A percentile compares a stretch with the other conserved stretches of the same genome.
Evolutionary conservation across 495 filamentous ascomycete genomes (phyloP).

Genomic region (Podospora didyma): DNA sequence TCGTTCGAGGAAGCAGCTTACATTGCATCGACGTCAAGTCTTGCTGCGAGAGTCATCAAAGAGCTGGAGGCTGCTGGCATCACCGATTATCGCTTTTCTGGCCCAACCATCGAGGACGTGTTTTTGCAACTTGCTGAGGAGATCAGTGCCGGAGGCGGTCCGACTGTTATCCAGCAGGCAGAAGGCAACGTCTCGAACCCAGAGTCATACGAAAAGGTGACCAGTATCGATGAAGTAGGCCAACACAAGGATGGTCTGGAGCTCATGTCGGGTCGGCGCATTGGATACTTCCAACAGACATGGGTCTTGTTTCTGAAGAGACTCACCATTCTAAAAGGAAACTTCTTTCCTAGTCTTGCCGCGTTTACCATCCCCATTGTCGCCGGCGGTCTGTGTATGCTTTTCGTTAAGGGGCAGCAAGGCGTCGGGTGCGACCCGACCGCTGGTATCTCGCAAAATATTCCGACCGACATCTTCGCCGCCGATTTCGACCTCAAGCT

Average conservation of each 20-base stretch:
- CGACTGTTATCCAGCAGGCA: neutral
- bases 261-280: slow-evolving; percentile 62
- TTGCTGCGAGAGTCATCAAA: slow-evolving; percentile 63
- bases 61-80: slow-evolving; percentile 58
- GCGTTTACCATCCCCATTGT: slow-evolving; percentile 71
- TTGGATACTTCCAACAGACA: slow-evolving; percentile 61
- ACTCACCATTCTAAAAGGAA: slow-evolving; percentile 68
- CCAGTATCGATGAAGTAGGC: slow-evolving; percentile 15
- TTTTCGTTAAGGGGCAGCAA: slow-evolving; percentile 59
- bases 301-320: slow-evolving; percentile 75
- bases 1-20: slow-evolving; percentile 69
- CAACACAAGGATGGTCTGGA: slow-evolving; percentile 39
- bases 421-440: slow-evolving; percentile 55
- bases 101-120: slow-evolving; percentile 83
- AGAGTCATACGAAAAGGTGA: slow-evolving; percentile 20
- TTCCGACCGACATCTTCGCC: slow-evolving; percentile 31
- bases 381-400: slow-evolving; percentile 68
- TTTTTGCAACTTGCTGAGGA: slow-evolving; percentile 82
- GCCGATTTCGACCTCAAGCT: slow-evolving; percentile 38
- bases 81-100: slow-evolving; percentile 69
- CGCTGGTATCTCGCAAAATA: slow-evolving; percentile 24
- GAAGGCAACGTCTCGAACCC: slow-evolving; percentile 18
- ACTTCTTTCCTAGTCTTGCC: slow-evolving; percentile 67
- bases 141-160: slow-evolving; percentile 36
- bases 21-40: slow-evolving; percentile 55